A percentile compares a stretch with the other conserved stretches of the same genome.
Conservation (phyloP, 2,329 filamentous ascomycete species). For the Ophiostoma tasmaniense region DNA sequence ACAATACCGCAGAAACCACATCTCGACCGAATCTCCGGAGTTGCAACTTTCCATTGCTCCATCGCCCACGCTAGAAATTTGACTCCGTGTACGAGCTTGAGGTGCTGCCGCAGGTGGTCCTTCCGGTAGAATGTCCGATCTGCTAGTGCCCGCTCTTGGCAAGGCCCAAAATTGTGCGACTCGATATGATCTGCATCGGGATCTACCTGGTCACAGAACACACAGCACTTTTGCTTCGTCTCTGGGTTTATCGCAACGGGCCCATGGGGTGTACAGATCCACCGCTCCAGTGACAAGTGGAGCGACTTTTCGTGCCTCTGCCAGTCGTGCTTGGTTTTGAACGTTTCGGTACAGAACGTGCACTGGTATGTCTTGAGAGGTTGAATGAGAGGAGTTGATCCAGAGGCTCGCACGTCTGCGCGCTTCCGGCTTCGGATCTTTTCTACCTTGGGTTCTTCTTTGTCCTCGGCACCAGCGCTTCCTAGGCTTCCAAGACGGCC, state of each 20-base stretch:
- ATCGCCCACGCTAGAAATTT: conserved; percentile 58
- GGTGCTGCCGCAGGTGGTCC: conserved; percentile 58
- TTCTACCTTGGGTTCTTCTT: not conserved
- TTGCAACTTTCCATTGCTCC: conserved; percentile 53
- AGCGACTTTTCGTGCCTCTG: conserved; percentile 62
- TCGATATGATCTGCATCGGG: conserved; percentile 50
- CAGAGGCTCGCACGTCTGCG: conserved; percentile 25
- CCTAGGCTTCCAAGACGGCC: not conserved
- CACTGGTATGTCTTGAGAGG: conserved; percentile 55
- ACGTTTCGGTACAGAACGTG: conserved; percentile 61
- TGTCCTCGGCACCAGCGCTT: conserved; percentile 3
- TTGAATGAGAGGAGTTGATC: conserved; percentile 26
- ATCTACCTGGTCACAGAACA: conserved; percentile 50
- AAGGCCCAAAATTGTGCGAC: conserved; percentile 52
- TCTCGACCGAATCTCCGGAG: conserved; percentile 52
- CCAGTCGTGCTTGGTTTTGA: conserved; percentile 62
- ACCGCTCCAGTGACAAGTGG: conserved; percentile 56
- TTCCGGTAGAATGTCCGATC: conserved; percentile 61
- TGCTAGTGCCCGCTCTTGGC: conserved; percentile 53
- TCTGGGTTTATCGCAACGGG: conserved; percentile 48
- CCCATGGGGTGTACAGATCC: conserved; percentile 55
- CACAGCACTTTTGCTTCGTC: conserved; percentile 48
- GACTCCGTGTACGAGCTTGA: conserved; percentile 53
- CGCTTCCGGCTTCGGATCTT: conserved; percentile 23
- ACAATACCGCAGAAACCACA: conserved; percentile 58